Evolutionary conservation across 108 stramenopile species (phyloP).

Genomic region (Skeletonema potamos): DNA sequence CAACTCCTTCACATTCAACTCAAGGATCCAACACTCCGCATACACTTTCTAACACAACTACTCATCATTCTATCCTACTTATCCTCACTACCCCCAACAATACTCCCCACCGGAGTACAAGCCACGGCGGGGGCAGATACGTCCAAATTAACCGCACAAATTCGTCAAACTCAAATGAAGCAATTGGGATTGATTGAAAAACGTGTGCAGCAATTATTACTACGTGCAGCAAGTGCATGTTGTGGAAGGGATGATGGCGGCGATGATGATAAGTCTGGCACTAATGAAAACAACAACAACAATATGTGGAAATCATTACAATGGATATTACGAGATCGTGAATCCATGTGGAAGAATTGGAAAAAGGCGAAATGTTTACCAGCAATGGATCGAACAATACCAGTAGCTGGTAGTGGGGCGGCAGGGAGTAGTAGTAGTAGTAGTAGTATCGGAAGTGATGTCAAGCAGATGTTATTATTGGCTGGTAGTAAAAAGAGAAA

Average conservation of each 20-base stretch:
- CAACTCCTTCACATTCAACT: conserved; percentile 65
- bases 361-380: conserved; percentile 77
- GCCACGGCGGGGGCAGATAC: background rate
- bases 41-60: conserved; percentile 67
- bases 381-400: conserved; percentile 20
- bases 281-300: conserved; percentile 16
- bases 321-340: conserved; percentile 55
- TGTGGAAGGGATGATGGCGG: background rate
- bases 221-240: background rate
- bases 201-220: conserved; percentile 48
- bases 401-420: background rate
- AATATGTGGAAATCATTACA: conserved; percentile 16
- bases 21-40: conserved; percentile 55
- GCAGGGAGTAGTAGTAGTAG: background rate
- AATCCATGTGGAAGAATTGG: conserved; percentile 73
- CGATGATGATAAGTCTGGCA: background rate
- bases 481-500: conserved; percentile 21
- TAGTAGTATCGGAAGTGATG: background rate
- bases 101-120: conserved; percentile 20
- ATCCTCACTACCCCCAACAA: conserved; percentile 35
- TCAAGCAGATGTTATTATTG: background rate
- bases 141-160: background rate
- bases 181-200: conserved; percentile 41
- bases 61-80: conserved; percentile 66
- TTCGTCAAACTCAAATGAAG: conserved; percentile 2